These are phyloP conservation scores for Cinnamomum chago DNA, from an alignment of 164 flowering plant genomes.

Conservation along the genomic window DNA sequence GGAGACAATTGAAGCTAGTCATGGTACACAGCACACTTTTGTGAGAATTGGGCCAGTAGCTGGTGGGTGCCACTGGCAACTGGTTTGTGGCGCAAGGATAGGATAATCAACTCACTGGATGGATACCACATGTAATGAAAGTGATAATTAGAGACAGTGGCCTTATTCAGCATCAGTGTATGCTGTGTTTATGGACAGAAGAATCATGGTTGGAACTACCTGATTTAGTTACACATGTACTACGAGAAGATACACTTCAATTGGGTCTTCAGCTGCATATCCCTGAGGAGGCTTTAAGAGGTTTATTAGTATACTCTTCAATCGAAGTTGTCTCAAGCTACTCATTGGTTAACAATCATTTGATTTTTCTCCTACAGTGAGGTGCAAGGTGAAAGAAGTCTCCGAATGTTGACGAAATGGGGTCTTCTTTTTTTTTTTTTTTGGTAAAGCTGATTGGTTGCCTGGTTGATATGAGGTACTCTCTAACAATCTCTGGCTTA, in stretches of 20 bases:
- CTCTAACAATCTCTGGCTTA: not conserved
- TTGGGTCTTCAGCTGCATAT: too few relatives aligned
- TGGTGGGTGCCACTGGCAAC: not conserved
- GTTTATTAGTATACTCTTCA: not conserved
- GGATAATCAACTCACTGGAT: not conserved
- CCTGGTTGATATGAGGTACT: not conserved
- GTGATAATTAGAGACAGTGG: too few relatives aligned
- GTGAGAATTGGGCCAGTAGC: not conserved
- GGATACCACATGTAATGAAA: too few relatives aligned
- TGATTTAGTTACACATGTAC: too few relatives aligned
- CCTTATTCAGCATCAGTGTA: too few relatives aligned
- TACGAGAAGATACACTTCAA: too few relatives aligned
- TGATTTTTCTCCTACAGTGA: not conserved
- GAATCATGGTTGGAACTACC: too few relatives aligned
- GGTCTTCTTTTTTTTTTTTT: not conserved
- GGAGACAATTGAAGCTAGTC: not conserved
- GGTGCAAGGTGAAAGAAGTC: not conserved
- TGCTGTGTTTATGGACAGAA: too few relatives aligned
- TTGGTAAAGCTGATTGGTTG: not conserved
- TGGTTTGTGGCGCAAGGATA: not conserved
- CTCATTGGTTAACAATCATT: not conserved
- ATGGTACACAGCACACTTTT: not conserved
- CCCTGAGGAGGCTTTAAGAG: not conserved
- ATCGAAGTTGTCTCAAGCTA: not conserved
- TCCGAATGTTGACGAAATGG: not conserved